phyloP scores from a whole-genome alignment of 345 rosid species.

The Lagerstroemia speciosa region DNA sequence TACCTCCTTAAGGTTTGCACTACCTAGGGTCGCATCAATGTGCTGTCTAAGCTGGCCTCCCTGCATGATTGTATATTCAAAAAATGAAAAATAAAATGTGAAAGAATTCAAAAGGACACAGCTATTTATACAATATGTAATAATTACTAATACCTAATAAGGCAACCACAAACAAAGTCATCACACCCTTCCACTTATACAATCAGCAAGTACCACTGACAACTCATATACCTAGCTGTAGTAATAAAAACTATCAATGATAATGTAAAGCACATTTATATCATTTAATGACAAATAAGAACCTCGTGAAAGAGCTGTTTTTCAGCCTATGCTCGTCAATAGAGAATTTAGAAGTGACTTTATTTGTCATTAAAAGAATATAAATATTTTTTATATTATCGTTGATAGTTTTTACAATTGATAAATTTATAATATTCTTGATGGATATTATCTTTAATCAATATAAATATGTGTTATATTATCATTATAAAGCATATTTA shows the following conservation, averaged over 20 bases:
- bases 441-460: no score
- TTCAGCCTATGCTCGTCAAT: no score
- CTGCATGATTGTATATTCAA: conserved; percentile 24
- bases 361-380: no score
- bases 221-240: conserved; percentile 1
- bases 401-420: no score
- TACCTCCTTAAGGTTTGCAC: conserved; percentile 97
- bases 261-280: no score
- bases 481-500: no score
- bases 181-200: background rate
- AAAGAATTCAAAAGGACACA: background rate
- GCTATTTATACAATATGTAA: background rate
- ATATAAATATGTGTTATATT: no score
- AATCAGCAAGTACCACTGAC: background rate
- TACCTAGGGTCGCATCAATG: conserved; percentile 94
- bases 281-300: no score
- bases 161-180: background rate
- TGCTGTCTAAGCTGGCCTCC: conserved; percentile 97
- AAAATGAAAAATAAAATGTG: background rate
- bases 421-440: no score
- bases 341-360: no score
- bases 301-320: no score
- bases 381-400: no score
- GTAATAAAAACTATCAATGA: background rate
- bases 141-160: background rate